Percentiles rank a stretch among this genome's conserved stretches.
phyloP scores from a whole-genome alignment of 2,329 filamentous ascomycete genomes.

The Cercospora sojina region DNA sequence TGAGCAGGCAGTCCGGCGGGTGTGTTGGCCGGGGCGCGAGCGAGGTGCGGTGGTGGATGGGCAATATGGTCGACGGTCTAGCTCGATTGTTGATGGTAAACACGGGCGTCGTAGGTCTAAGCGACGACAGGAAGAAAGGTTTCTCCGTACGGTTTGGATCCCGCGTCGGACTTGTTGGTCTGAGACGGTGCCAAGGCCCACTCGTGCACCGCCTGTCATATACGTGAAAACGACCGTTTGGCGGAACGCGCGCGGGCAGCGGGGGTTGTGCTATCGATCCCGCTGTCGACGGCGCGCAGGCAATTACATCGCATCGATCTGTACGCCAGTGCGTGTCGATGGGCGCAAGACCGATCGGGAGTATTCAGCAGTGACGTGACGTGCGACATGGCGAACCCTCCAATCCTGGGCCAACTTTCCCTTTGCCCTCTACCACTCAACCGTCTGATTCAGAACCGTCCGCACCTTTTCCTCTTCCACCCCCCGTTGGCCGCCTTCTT shows the following conservation, averaged over 20 bases:
- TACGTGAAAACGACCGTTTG: background rate
- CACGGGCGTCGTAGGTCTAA: background rate
- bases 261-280: background rate
- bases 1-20: background rate
- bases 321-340: background rate
- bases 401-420: constrained; percentile 7
- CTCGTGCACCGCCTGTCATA: background rate
- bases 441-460: background rate
- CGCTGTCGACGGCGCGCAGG: background rate
- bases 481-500: background rate
- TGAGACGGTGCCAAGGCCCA: background rate
- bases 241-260: background rate
- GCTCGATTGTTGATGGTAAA: constrained; percentile 4
- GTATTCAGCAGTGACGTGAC: background rate
- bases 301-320: background rate
- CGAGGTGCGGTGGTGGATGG: background rate
- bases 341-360: background rate
- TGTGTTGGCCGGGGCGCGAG: background rate
- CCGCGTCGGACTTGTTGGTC: background rate
- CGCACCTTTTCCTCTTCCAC: background rate
- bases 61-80: background rate
- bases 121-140: background rate
- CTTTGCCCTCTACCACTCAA: constrained; percentile 1
- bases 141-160: background rate
- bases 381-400: background rate